Evolutionary conservation across 768 basidiomycete genomes (phyloP).

Genomic region (Zangia roseola): DNA sequence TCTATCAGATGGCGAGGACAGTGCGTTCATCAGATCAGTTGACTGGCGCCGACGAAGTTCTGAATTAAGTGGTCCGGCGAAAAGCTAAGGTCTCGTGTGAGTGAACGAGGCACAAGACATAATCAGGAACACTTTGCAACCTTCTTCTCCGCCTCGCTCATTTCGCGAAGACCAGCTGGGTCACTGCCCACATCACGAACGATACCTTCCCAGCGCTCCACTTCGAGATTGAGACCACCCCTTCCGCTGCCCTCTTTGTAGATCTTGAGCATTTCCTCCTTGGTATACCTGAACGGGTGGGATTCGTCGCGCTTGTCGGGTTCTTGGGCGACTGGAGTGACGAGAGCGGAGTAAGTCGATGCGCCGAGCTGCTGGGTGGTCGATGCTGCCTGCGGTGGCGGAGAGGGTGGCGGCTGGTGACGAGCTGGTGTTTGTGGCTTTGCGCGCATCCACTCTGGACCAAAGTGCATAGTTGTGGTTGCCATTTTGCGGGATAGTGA

Average conservation of each 20-base stretch:
- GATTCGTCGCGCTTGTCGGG: constrained; percentile 59
- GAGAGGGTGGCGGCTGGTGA: constrained; percentile 56
- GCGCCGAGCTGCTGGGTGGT: constrained; percentile 51
- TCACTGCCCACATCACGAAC: constrained; percentile 73
- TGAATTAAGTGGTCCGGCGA: constrained; percentile 78
- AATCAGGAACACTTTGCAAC: constrained; percentile 40
- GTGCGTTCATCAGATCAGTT: constrained; percentile 63
- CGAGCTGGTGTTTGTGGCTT: constrained; percentile 61
- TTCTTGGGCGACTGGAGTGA: constrained; percentile 41
- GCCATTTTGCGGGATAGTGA: constrained; percentile 39
- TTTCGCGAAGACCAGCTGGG: constrained; percentile 75
- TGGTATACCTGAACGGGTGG: constrained; percentile 85
- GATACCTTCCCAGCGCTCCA: constrained; percentile 88
- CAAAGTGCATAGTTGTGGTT: constrained; percentile 81
- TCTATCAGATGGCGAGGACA: constrained; percentile 58
- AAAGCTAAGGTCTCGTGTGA: constrained; percentile 56
- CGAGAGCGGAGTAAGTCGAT: constrained; percentile 71
- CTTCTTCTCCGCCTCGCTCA: constrained; percentile 86
- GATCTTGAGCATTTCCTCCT: constrained; percentile 80
- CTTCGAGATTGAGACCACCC: constrained; percentile 76
- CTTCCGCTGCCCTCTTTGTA: constrained; percentile 78
- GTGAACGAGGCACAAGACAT: constrained; percentile 15
- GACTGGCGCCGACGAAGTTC: constrained; percentile 86
- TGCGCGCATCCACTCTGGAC: constrained; percentile 90
- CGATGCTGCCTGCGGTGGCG: constrained; percentile 47